A percentile compares a stretch with the other conserved stretches of the same genome.
Conservation (phyloP, 106 monocot species). For the Allium fistulosum region DNA sequence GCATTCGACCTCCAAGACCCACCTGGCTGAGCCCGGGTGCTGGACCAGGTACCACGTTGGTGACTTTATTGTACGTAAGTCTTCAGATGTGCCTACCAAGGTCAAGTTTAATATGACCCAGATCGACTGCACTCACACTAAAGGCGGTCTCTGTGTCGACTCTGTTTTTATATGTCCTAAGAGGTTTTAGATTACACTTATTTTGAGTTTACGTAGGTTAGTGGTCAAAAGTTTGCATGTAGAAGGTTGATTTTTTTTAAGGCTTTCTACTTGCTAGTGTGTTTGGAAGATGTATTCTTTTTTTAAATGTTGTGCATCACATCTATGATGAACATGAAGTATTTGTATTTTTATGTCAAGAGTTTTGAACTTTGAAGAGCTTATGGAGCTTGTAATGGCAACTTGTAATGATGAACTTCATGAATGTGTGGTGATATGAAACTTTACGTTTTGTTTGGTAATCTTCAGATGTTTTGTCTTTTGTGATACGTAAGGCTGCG, state of each 20-base stretch:
- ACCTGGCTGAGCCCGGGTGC: constrained; percentile 22
- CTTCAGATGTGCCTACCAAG: constrained; percentile 12
- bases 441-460: too few species aligned
- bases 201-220: background rate
- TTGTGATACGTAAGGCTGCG: too few species aligned
- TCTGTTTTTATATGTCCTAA: constrained; percentile 47
- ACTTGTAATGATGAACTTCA: too few species aligned
- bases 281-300: too few species aligned
- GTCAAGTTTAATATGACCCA: constrained; percentile 55
- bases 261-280: background rate
- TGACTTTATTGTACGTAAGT: constrained; percentile 26
- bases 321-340: too few species aligned
- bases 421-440: too few species aligned
- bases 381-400: too few species aligned
- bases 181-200: constrained; percentile 1
- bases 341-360: too few species aligned
- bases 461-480: too few species aligned
- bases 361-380: too few species aligned
- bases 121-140: constrained; percentile 59
- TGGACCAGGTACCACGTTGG: constrained; percentile 41
- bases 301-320: too few species aligned
- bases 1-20: constrained; percentile 22
- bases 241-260: background rate
- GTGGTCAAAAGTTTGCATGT: background rate
- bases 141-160: constrained; percentile 53